phyloP scores from a whole-genome alignment of 148 eudicot genomes.

The Fagopyrum homotropicum region DNA sequence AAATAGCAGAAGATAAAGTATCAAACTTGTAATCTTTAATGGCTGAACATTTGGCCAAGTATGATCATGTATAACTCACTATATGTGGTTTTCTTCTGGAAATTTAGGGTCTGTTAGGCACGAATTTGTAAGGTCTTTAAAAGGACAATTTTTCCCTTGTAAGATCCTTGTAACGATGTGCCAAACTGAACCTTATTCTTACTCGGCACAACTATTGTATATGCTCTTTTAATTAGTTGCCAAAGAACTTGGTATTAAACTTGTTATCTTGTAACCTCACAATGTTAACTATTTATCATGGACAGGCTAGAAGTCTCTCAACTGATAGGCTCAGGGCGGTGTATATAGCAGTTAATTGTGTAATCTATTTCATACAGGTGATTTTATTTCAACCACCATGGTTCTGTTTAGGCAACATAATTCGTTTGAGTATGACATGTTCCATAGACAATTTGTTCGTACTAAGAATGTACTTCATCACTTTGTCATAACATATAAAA shows the following conservation, averaged over 20 bases:
- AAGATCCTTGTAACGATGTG: too few relatives aligned
- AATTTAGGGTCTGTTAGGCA: too few relatives aligned
- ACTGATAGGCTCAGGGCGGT: slow-evolving; percentile 62
- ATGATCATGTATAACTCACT: neutral
- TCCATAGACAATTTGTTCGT: neutral
- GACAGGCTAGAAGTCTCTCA: slow-evolving; percentile 82
- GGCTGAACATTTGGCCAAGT: neutral
- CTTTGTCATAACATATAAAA: neutral
- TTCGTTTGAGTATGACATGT: neutral
- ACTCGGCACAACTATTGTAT: neutral
- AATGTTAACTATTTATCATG: neutral
- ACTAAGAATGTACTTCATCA: neutral
- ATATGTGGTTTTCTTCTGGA: neutral
- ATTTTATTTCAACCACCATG: neutral
- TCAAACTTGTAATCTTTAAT: neutral
- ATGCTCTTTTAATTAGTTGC: neutral
- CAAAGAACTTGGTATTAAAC: neutral
- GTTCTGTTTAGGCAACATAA: neutral
- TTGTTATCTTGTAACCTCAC: neutral
- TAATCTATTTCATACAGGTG: slow-evolving; percentile 70
- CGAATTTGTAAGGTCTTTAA: too few relatives aligned
- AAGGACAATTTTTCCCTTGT: too few relatives aligned
- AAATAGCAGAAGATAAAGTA: neutral
- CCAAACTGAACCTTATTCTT: neutral
- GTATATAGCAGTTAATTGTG: slow-evolving; percentile 57